phyloP scores from a whole-genome alignment of 192 early-diverging fungal species.

The Gaertneriomyces semiglobifer region DNA sequence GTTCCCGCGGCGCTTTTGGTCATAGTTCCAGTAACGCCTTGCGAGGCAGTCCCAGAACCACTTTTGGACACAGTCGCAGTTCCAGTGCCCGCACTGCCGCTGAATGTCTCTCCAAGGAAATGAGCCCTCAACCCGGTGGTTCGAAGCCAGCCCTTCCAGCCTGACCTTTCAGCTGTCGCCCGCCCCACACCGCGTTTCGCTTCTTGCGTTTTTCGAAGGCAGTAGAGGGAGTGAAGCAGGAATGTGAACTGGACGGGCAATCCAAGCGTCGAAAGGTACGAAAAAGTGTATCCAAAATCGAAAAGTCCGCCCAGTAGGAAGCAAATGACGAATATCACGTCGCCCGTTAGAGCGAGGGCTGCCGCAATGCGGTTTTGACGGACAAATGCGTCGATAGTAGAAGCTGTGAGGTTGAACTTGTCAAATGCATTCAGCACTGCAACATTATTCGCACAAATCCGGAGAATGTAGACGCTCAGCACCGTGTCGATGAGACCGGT shows the following conservation, averaged over 20 bases:
- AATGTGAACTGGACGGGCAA: constrained; percentile 6
- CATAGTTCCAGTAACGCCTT: too few species aligned
- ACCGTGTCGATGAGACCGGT: neutral
- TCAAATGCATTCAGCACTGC: neutral
- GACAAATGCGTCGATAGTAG: neutral
- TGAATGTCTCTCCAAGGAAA: too few species aligned
- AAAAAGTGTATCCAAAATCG: constrained; percentile 6
- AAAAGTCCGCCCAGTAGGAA: constrained; percentile 5
- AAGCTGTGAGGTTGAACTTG: neutral
- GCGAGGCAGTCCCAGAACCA: too few species aligned
- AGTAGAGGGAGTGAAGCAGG: constrained; percentile 9
- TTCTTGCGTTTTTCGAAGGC: neutral
- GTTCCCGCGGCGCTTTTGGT: too few species aligned
- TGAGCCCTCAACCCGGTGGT: too few species aligned
- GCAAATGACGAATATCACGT: constrained; percentile 4
- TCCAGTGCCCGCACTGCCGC: too few species aligned
- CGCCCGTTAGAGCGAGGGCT: neutral
- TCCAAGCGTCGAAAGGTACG: neutral
- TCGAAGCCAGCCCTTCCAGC: too few species aligned
- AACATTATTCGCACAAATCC: neutral
- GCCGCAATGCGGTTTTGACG: constrained; percentile 1
- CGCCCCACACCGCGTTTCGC: too few species aligned
- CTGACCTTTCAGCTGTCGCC: too few species aligned
- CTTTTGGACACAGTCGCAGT: too few species aligned
- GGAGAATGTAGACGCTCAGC: neutral